These are phyloP conservation scores for Capsicum pubescens DNA, from an alignment of 257 asterid genomes.

Conservation along the genomic window DNA sequence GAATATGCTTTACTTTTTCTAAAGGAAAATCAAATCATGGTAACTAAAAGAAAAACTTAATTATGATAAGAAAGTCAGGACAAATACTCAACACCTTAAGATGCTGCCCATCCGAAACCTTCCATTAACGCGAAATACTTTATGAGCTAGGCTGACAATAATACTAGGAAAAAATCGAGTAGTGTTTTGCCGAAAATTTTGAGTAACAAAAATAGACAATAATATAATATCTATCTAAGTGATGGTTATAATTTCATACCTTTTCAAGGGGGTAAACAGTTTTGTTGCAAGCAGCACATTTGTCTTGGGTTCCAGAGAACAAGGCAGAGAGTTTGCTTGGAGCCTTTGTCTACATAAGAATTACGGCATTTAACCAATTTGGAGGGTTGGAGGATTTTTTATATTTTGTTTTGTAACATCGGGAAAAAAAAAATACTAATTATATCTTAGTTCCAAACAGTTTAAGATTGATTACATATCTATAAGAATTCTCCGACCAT, in stretches of 20 bases:
- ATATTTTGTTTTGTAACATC: not conserved
- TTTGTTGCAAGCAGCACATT: constrained; percentile 76
- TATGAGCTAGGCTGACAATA: not conserved
- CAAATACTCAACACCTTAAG: no score
- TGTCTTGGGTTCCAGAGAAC: constrained; percentile 90
- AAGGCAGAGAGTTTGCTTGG: constrained; percentile 75
- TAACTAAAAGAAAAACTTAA: no score
- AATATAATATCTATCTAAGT: no score
- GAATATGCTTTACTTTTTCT: no score
- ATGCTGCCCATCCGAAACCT: no score
- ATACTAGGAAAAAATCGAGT: not conserved
- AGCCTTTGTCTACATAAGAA: constrained; percentile 54
- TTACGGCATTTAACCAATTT: not conserved
- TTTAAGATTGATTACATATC: not conserved
- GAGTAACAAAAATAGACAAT: not conserved
- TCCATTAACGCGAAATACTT: no score
- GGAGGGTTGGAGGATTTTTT: not conserved
- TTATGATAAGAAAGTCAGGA: no score
- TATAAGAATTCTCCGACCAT: not conserved
- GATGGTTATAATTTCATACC: constrained; percentile 41
- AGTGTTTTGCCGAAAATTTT: not conserved
- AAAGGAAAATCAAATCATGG: no score
- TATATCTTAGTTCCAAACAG: not conserved
- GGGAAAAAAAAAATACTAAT: not conserved
- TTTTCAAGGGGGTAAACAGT: constrained; percentile 88